These are phyloP conservation scores for Leccinum olivaceopallidum DNA, from an alignment of 768 basidiomycete species.

Conservation along the genomic window DNA sequence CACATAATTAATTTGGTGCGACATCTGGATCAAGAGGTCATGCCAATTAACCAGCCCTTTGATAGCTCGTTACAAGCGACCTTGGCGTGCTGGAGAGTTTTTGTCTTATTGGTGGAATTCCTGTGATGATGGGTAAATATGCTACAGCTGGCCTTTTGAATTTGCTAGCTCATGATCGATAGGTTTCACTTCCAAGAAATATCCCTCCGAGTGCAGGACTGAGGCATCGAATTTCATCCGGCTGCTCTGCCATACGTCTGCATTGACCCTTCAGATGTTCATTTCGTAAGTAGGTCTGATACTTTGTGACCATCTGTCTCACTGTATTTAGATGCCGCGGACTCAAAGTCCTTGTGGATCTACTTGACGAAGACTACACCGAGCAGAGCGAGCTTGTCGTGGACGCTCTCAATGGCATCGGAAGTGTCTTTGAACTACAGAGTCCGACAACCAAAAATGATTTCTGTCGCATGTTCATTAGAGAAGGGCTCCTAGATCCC, in stretches of 20 bases:
- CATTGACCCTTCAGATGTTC: conserved; percentile 97
- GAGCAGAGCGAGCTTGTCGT: conserved; percentile 90
- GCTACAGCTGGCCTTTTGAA: background rate
- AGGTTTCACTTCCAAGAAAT: conserved; percentile 95
- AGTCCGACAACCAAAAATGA: conserved; percentile 97
- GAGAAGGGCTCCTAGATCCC: conserved; percentile 93
- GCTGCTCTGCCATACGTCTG: conserved; percentile 88
- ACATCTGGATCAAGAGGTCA: background rate
- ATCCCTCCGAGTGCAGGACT: conserved; percentile 88
- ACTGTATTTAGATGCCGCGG: conserved; percentile 76
- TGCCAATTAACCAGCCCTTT: background rate
- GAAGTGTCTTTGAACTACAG: conserved; percentile 93
- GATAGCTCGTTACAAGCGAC: conserved; percentile 66
- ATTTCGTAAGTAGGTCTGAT: conserved; percentile 74
- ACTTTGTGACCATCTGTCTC: background rate
- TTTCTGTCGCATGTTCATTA: conserved; percentile 97
- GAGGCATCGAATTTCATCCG: conserved; percentile 96
- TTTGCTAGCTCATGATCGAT: conserved; percentile 6
- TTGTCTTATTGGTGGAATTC: conserved; percentile 93
- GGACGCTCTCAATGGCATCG: conserved; percentile 92
- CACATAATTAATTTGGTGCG: conserved; percentile 86
- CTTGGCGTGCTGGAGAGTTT: conserved; percentile 90
- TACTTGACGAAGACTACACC: conserved; percentile 94
- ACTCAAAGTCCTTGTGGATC: conserved; percentile 89
- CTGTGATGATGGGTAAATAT: conserved; percentile 84